phyloP scores from a whole-genome alignment of 352 stramenopile genomes.

The Phytophthora kernoviae region DNA sequence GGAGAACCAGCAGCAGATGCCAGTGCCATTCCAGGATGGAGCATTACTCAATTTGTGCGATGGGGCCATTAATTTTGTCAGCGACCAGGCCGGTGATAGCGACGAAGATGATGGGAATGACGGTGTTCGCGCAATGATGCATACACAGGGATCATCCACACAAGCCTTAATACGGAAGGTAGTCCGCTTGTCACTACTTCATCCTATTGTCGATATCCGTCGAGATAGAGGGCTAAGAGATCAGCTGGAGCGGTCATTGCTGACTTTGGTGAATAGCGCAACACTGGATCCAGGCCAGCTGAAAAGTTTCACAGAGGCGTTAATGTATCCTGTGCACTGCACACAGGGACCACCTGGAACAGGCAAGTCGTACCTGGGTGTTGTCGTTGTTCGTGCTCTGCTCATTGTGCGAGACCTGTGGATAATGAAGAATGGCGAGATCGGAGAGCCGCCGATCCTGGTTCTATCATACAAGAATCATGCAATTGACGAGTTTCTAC shows the following conservation, averaged over 20 bases:
- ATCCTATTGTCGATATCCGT: conserved; percentile 84
- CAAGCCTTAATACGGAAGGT: conserved; percentile 43
- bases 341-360: conserved; percentile 89
- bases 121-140: background rate
- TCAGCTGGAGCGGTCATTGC: conserved; percentile 43
- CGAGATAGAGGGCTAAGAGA: conserved; percentile 46
- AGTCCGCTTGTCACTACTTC: conserved; percentile 58
- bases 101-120: conserved; percentile 9
- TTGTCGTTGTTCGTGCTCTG: conserved; percentile 82
- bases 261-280: conserved; percentile 46
- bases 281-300: conserved; percentile 78
- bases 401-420: conserved; percentile 74
- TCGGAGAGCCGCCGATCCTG: conserved; percentile 78
- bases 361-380: conserved; percentile 91
- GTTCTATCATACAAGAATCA: conserved; percentile 91
- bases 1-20: conserved; percentile 73
- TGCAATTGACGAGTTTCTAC: conserved; percentile 85
- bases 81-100: conserved; percentile 4
- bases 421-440: conserved; percentile 64
- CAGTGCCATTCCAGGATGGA: conserved; percentile 78
- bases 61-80: conserved; percentile 4
- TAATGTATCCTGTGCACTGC: conserved; percentile 83
- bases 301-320: conserved; percentile 70
- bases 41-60: conserved; percentile 68
- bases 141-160: background rate